Conservation (phyloP, 257 asterid species). For the Solanum chiquidenum region DNA sequence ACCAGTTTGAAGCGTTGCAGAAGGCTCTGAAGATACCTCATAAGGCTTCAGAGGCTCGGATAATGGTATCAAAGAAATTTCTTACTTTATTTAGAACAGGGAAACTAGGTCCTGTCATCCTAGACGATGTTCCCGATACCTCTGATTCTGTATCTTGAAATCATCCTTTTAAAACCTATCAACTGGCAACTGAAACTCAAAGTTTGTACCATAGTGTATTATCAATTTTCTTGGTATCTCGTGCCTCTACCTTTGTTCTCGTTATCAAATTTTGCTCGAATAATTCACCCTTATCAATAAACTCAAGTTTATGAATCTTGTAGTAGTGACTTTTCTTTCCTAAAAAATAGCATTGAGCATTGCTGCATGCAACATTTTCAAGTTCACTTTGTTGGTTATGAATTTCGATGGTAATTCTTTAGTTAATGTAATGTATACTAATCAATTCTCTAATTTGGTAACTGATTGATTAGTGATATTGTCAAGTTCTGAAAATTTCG, state of each 20-base stretch:
- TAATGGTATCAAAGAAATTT: conserved; percentile 64
- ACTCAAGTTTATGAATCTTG: not conserved
- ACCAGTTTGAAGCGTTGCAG: conserved; percentile 69
- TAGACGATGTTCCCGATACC: conserved; percentile 62
- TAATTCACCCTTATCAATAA: not conserved
- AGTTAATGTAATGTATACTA: not conserved
- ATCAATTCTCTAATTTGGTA: not conserved
- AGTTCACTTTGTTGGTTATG: not conserved
- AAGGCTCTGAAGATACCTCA: conserved; percentile 67
- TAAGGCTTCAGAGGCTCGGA: conserved; percentile 70
- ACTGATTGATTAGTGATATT: not conserved
- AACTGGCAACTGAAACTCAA: not conserved
- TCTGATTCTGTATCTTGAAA: conserved; percentile 14
- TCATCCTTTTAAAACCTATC: not conserved
- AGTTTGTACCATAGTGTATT: not conserved
- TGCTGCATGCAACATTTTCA: not conserved
- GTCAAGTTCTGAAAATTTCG: not conserved
- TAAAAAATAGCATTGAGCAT: not conserved
- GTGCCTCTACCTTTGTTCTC: not conserved
- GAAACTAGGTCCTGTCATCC: conserved; percentile 79
- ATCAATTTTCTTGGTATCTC: not conserved
- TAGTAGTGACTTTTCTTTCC: not conserved
- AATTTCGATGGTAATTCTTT: not conserved
- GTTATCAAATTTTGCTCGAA: not conserved
- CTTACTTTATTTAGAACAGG: conserved; percentile 71